Conservation (phyloP, 805 yeast species). For the Torulaspora microellipsoides region DNA sequence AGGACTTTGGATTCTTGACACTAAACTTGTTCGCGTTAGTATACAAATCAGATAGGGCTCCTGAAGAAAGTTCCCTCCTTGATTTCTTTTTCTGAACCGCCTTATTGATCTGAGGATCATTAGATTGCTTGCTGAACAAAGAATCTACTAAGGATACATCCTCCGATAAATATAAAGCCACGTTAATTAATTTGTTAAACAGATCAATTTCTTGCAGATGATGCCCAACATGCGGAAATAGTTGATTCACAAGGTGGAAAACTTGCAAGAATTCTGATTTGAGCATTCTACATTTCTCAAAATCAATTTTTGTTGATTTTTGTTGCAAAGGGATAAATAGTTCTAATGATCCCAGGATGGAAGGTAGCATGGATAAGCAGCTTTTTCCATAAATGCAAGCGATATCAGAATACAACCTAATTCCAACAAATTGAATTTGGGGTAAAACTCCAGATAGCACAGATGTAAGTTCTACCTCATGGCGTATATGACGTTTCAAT, state of each 20-base stretch:
- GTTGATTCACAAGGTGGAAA: slow-evolving; percentile 19
- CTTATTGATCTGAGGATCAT: slow-evolving; percentile 4
- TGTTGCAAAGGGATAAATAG: slow-evolving; percentile 49
- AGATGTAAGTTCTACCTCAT: slow-evolving; percentile 47
- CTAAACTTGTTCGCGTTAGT: slow-evolving; percentile 59
- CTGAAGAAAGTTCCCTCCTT: slow-evolving; percentile 41
- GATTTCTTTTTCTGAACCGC: slow-evolving; percentile 34
- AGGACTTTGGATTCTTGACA: slow-evolving; percentile 37
- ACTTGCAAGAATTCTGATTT: slow-evolving; percentile 23
- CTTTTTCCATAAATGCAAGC: slow-evolving; percentile 31
- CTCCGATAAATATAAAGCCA: slow-evolving; percentile 42
- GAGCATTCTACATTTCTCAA: slow-evolving; percentile 33
- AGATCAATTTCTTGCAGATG: slow-evolving; percentile 46
- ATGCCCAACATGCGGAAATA: slow-evolving; percentile 34
- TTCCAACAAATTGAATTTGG: slow-evolving; percentile 43
- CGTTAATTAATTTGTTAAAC: slow-evolving; percentile 54
- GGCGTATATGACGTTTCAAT: slow-evolving; percentile 51
- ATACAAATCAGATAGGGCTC: slow-evolving; percentile 61
- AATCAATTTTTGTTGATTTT: slow-evolving; percentile 39
- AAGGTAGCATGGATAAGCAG: slow-evolving; percentile 44
- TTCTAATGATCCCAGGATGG: slow-evolving; percentile 53
- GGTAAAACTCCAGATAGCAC: slow-evolving; percentile 42
- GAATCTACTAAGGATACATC: slow-evolving; percentile 32
- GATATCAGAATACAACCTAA: slow-evolving; percentile 37
- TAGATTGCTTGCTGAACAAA: slow-evolving; percentile 14